These are phyloP conservation scores for Colletotrichum simmondsii DNA, from an alignment of 2,329 filamentous ascomycete species.

Conservation along the genomic window DNA sequence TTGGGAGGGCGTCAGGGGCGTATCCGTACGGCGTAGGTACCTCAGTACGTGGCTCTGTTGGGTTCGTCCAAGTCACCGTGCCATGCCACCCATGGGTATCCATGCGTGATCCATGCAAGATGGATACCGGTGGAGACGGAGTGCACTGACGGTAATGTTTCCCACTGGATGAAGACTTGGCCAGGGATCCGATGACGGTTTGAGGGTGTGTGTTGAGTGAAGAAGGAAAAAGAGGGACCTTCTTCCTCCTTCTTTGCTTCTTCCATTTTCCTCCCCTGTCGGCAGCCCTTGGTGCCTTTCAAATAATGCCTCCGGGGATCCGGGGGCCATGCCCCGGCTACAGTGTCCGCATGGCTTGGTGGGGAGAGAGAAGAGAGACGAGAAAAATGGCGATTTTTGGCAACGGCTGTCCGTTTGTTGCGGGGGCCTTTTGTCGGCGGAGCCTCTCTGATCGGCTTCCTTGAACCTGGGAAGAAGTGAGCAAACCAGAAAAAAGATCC, in stretches of 20 bases:
- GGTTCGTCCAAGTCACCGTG: constrained; percentile 11
- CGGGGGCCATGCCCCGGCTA: constrained; percentile 25
- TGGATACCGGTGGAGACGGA: constrained; percentile 2
- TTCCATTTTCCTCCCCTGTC: background rate
- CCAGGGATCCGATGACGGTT: background rate
- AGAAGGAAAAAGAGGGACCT: background rate
- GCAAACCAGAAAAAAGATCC: constrained; percentile 12
- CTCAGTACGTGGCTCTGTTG: background rate
- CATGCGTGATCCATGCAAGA: background rate
- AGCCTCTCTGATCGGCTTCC: background rate
- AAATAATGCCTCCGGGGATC: constrained; percentile 14
- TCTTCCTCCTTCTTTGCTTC: background rate
- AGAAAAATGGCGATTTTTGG: background rate
- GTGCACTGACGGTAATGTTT: constrained; percentile 21
- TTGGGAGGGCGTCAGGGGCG: background rate
- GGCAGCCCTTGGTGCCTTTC: background rate
- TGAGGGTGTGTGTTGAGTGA: background rate
- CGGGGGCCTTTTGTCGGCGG: background rate
- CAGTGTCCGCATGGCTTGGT: constrained; percentile 11
- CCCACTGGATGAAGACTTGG: constrained; percentile 23
- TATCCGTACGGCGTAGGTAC: background rate
- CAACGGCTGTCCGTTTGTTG: background rate
- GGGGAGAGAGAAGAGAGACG: constrained; percentile 1
- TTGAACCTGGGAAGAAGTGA: background rate
- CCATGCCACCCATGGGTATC: background rate